Conservation (phyloP, 2,329 filamentous ascomycete species). For the Exserohilum rostratum region DNA sequence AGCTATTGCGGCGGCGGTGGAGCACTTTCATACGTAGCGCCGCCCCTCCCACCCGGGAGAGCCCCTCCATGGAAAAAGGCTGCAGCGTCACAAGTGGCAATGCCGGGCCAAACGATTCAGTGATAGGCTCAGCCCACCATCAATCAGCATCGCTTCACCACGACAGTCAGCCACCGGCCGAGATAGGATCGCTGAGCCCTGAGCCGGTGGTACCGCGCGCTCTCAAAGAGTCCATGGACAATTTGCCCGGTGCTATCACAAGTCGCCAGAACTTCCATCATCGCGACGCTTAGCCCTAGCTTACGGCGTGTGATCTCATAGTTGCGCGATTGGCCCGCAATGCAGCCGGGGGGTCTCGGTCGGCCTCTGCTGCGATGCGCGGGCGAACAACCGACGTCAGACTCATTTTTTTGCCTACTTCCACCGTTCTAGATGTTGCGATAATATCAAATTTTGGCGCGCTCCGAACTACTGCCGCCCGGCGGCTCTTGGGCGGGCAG, state of each 20-base stretch:
- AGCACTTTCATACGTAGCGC: conserved; percentile 27
- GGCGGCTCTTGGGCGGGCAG: not conserved
- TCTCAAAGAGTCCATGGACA: not conserved
- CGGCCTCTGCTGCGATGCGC: not conserved
- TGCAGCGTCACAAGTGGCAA: conserved; percentile 46
- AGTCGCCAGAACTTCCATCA: not conserved
- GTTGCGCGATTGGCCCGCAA: not conserved
- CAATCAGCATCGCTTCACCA: conserved; percentile 1
- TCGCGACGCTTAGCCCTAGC: not conserved
- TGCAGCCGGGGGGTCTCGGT: not conserved
- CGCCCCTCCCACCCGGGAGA: conserved; percentile 19
- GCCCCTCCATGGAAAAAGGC: conserved; percentile 36
- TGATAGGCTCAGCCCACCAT: not conserved
- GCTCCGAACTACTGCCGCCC: conserved; percentile 28
- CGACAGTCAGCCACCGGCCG: conserved; percentile 2
- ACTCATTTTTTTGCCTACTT: not conserved
- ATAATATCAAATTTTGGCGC: conserved; percentile 10
- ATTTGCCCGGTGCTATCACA: not conserved
- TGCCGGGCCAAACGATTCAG: conserved; percentile 5
- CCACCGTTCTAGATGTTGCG: not conserved
- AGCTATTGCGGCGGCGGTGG: conserved; percentile 13
- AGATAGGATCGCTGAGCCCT: not conserved
- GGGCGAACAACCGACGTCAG: not conserved
- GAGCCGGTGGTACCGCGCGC: not conserved
- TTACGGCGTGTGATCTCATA: conserved; percentile 5